A percentile compares a stretch with the other conserved stretches of the same genome.
Evolutionary conservation across 1,139 yeast species (phyloP).

Genomic region (Kurtzmaniella quercitrusa): DNA sequence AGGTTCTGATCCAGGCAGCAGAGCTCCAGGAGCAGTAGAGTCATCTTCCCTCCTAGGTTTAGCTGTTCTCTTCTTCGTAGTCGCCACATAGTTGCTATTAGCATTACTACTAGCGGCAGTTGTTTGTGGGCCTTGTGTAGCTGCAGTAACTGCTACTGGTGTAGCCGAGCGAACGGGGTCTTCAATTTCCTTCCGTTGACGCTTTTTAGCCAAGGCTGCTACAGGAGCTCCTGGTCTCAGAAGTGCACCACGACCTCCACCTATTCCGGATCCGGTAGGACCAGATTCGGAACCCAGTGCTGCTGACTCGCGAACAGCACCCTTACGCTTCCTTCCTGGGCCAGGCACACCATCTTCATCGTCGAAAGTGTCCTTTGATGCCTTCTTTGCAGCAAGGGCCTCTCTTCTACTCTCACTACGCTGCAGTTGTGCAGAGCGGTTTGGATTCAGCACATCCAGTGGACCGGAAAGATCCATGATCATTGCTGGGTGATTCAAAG

Average conservation of each 20-base stretch:
- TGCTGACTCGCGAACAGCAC: conserved; percentile 18
- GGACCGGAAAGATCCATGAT: conserved; percentile 49
- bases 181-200: conserved; percentile 18
- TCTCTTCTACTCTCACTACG: conserved; percentile 84
- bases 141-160: conserved; percentile 10
- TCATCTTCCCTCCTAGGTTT: conserved; percentile 29
- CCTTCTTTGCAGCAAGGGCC: conserved; percentile 85
- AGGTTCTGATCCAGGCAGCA: conserved; percentile 49
- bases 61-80: conserved; percentile 21
- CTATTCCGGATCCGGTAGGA: conserved; percentile 10
- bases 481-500: conserved; percentile 88
- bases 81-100: conserved; percentile 34
- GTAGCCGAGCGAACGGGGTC: conserved; percentile 17
- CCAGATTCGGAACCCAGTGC: conserved; percentile 16
- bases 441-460: conserved; percentile 25
- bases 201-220: conserved; percentile 12
- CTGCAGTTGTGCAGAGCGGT: conserved; percentile 62
- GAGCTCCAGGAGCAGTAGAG: neutral
- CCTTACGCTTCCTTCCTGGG: conserved; percentile 15
- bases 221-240: neutral
- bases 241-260: conserved; percentile 37
- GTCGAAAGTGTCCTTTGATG: conserved; percentile 40
- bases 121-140: neutral
- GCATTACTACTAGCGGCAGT: conserved; percentile 29
- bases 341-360: conserved; percentile 19